A percentile compares a stretch with the other conserved stretches of the same genome.
Conservation (phyloP, 768 basidiomycete genomes). For the Boletus tylopilopsis region DNA sequence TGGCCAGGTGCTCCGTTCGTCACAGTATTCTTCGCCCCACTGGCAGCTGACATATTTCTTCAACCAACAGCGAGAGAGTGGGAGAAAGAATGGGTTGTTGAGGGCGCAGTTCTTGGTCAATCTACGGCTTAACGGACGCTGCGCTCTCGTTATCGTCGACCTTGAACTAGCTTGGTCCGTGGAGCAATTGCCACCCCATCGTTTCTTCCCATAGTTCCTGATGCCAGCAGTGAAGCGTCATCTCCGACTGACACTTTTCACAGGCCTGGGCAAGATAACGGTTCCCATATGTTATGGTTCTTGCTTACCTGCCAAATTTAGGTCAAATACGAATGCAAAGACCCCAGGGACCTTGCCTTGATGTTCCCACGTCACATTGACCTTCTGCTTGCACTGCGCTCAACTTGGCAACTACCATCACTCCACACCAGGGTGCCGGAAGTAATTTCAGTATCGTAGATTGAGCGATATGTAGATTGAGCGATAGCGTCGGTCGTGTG, state of each 20-base stretch:
- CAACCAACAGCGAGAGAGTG: neutral
- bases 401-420: too few relatives aligned
- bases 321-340: neutral
- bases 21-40: neutral
- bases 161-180: neutral
- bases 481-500: too few relatives aligned
- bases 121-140: neutral
- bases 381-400: too few relatives aligned
- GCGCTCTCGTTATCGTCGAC: neutral
- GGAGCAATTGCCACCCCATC: neutral
- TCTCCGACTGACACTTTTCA: neutral
- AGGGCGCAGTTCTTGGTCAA: neutral
- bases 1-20: neutral
- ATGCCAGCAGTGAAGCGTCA: neutral
- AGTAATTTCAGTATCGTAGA: too few relatives aligned
- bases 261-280: neutral
- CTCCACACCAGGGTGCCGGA: too few relatives aligned
- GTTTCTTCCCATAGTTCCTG: conserved; percentile 2
- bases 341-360: neutral
- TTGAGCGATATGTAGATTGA: too few relatives aligned
- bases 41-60: neutral
- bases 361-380: too few relatives aligned
- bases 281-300: neutral
- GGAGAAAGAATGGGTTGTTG: neutral
- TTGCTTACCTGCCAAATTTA: neutral